Evolutionary conservation across 805 yeast species (phyloP).

Genomic region (Pichia deserticola): DNA sequence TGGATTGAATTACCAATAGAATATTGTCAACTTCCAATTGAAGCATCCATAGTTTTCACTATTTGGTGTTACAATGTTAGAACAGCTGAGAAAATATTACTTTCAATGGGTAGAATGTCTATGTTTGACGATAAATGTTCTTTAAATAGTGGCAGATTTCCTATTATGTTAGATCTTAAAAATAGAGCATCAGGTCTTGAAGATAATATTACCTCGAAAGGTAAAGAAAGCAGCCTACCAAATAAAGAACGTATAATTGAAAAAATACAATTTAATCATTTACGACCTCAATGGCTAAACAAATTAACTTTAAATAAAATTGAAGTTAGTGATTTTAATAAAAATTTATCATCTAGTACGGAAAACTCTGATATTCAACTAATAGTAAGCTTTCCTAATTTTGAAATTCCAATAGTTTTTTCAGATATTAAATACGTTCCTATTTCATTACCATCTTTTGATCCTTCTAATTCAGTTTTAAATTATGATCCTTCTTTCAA

Average conservation of each 20-base stretch:
- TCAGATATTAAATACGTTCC: slow-evolving; percentile 45
- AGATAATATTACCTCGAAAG: background rate
- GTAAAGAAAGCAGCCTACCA: background rate
- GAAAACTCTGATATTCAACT: slow-evolving; percentile 7
- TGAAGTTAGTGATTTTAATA: slow-evolving; percentile 30
- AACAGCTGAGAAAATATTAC: slow-evolving; percentile 38
- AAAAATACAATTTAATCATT: slow-evolving; percentile 18
- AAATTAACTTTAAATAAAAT: slow-evolving; percentile 41
- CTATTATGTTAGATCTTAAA: background rate
- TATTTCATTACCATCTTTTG: slow-evolving; percentile 21
- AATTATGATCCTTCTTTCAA: slow-evolving; percentile 18
- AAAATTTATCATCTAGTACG: slow-evolving; percentile 7
- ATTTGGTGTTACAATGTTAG: slow-evolving; percentile 60
- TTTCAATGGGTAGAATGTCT: slow-evolving; percentile 54
- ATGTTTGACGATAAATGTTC: slow-evolving; percentile 35
- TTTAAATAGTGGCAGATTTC: slow-evolving; percentile 50
- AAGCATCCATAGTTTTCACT: slow-evolving; percentile 50
- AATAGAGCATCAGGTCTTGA: background rate
- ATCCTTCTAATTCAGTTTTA: slow-evolving; percentile 14
- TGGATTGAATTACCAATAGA: slow-evolving; percentile 69
- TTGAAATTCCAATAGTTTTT: slow-evolving; percentile 66
- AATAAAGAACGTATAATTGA: background rate
- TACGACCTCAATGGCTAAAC: slow-evolving; percentile 61
- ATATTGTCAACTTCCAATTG: slow-evolving; percentile 62
- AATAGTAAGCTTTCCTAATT: slow-evolving; percentile 50